These are phyloP conservation scores for Lasiodiplodia sp. DNA, from an alignment of 2,329 filamentous ascomycete species.

Conservation along the genomic window DNA sequence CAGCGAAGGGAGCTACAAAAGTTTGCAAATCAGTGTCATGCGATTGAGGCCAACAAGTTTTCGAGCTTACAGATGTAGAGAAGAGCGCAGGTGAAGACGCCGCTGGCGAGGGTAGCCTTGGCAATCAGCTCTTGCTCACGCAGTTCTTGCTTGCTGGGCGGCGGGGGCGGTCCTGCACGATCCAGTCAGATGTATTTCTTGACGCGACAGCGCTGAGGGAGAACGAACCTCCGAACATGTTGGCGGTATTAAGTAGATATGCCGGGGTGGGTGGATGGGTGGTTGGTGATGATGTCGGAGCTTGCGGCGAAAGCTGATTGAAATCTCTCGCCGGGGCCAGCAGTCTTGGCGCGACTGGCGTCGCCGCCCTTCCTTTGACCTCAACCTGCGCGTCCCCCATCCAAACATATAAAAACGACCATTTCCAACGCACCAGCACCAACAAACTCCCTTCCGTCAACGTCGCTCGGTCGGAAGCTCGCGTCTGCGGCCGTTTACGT, in stretches of 20 bases:
- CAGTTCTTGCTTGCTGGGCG: conserved; percentile 74
- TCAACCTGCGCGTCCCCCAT: background rate
- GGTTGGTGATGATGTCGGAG: conserved; percentile 25
- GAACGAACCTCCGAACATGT: conserved; percentile 69
- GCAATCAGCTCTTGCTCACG: conserved; percentile 72
- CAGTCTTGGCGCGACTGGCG: conserved; percentile 10
- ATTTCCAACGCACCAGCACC: background rate
- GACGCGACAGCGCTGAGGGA: background rate
- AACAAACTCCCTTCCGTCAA: background rate
- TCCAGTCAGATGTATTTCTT: background rate
- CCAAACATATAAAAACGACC: background rate
- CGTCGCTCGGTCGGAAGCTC: background rate
- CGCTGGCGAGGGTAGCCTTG: conserved; percentile 70
- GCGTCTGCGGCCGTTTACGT: background rate
- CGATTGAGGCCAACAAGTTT: background rate
- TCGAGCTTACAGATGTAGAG: conserved; percentile 77
- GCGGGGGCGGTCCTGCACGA: conserved; percentile 67
- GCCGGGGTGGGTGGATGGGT: background rate
- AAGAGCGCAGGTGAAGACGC: conserved; percentile 69
- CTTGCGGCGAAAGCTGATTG: conserved; percentile 27
- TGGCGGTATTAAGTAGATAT: conserved; percentile 34
- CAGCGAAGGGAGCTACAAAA: conserved; percentile 60
- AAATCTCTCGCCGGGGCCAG: conserved; percentile 19
- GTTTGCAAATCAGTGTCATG: background rate
- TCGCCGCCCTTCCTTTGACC: conserved; percentile 13